These are phyloP conservation scores for Epichloe sylvatica DNA, from an alignment of 2,329 filamentous ascomycete genomes.

Conservation along the genomic window DNA sequence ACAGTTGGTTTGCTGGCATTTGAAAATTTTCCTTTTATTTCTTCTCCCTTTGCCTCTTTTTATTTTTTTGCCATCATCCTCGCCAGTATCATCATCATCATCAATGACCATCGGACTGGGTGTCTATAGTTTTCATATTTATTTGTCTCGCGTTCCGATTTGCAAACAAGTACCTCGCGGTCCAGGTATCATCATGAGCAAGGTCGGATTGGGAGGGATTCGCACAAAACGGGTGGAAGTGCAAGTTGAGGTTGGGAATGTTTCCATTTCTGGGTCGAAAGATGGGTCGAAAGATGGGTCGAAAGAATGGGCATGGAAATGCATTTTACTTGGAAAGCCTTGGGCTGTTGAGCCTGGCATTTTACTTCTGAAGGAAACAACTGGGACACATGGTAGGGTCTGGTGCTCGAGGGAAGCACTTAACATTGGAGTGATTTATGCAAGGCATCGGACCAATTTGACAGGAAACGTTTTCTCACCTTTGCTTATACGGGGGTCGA, in stretches of 20 bases:
- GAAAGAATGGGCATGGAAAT: background rate
- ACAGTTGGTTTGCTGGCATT: background rate
- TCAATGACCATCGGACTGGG: background rate
- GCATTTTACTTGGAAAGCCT: background rate
- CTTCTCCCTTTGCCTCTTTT: background rate
- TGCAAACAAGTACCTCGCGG: too few relatives aligned
- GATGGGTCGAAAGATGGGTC: too few relatives aligned
- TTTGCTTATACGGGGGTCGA: too few relatives aligned
- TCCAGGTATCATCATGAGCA: background rate
- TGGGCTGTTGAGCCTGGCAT: background rate
- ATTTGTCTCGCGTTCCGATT: too few relatives aligned
- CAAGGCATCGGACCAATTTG: too few relatives aligned
- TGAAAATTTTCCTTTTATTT: background rate
- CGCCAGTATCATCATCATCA: background rate
- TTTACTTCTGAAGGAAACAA: background rate
- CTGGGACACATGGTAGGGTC: background rate
- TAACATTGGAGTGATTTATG: too few relatives aligned
- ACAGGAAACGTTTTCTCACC: too few relatives aligned
- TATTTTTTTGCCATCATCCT: background rate
- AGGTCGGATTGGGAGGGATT: background rate
- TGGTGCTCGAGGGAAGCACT: too few relatives aligned
- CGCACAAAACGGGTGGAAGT: background rate
- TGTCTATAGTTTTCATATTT: too few relatives aligned
- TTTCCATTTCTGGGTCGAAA: too few relatives aligned
- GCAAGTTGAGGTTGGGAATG: too few relatives aligned